Evolutionary conservation across 129 eudicot genomes (phyloP), one percentile per base, ranked within the genome.

Genomic region (Pittosporum tobira): DNA sequence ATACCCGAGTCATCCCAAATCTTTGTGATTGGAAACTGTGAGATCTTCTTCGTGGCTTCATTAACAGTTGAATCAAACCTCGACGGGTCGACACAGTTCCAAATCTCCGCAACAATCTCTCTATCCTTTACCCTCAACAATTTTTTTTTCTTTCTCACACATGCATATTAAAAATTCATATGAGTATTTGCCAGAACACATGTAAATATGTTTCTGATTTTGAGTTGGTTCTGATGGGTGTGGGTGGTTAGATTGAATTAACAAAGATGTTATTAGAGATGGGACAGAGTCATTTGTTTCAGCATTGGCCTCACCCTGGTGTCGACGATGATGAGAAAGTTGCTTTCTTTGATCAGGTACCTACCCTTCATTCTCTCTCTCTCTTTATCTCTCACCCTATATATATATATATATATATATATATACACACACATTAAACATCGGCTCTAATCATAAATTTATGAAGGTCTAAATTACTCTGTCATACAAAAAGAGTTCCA

Each of bases 291-390:
- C 99, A 91, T 69, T 61, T 87, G 77, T 91, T 91, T 61, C 71
- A 91, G 72, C 76, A 76, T 66, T 91, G 99, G 99, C 81, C 91
- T 19, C 81, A 83, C 51, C 91, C 77, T n/a, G 96, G 99, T 5
- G 75, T 79, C 37, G 94, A 91, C 13, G 99, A 87, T 61, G 84
- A 87, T 56, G 71, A 71, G 44, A 91, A 91, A 62, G 38, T 40
- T 0, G 79, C 76, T 21, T 77, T 91, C 51, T 79, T 91, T 49
- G 76, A 77, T 69, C 99, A 91, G 96, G 99, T 87, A 30, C 21
- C n/a, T n/a, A n/a, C n/a, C n/a, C n/a, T n/a, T n/a, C n/a, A n/a
- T n/a, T n/a, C n/a, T n/a, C n/a, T n/a, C n/a, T n/a, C n/a, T n/a
- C n/a, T n/a, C n/a, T n/a, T n/a, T n/a, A n/a, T n/a, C n/a, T n/a